These are phyloP conservation scores for Aspergillus amoenus DNA, from an alignment of 2,329 filamentous ascomycete species.

Conservation along the genomic window DNA sequence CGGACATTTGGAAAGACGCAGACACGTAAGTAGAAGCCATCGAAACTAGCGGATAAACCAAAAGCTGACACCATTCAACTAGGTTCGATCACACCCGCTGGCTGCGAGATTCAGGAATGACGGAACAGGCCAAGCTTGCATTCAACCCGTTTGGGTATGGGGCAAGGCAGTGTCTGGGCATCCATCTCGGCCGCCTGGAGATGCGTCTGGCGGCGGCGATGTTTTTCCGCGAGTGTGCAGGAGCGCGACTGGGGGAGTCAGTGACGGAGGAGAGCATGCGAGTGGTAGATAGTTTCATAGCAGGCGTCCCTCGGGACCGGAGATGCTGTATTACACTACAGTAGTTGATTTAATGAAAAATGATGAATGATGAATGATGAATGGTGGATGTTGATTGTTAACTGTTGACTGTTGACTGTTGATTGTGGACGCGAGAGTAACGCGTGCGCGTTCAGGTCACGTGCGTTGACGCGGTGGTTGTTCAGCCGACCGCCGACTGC, in stretches of 20 bases:
- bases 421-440: too few species aligned
- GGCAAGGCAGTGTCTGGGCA: constrained; percentile 1
- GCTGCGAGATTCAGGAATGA: neutral
- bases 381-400: neutral
- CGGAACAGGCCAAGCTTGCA: neutral
- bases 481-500: too few species aligned
- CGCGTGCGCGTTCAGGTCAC: too few species aligned
- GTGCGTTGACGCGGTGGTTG: too few species aligned
- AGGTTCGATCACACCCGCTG: constrained; percentile 4
- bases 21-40: neutral
- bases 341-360: neutral
- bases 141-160: constrained; percentile 3
- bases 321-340: neutral
- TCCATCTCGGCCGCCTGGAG: constrained; percentile 4
- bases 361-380: neutral
- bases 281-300: constrained; percentile 4
- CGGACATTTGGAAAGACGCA: neutral
- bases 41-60: neutral
- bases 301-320: neutral
- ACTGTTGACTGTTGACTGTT: neutral
- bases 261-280: constrained; percentile 4
- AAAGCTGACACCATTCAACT: neutral
- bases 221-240: constrained; percentile 6
- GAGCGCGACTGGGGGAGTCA: neutral
- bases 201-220: neutral